Evolutionary conservation across 805 yeast species (phyloP), one percentile per base, ranked within the genome.

Genomic region (Monosporozyma solicola): DNA sequence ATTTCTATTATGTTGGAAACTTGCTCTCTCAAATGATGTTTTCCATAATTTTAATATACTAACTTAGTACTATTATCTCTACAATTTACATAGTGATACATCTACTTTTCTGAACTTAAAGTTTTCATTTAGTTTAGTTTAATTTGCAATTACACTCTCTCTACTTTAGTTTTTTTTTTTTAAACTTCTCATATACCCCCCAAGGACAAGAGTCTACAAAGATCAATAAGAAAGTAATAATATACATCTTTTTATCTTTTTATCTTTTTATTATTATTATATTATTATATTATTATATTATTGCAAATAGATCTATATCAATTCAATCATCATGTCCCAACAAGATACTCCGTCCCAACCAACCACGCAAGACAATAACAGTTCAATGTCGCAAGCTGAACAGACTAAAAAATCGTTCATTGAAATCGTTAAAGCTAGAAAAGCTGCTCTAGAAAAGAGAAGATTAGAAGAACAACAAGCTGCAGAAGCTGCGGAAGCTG

Each of bases 341-440:
- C 43, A 39, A 39, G 43, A 39, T 39, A 39, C 8, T 39, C 43
- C 43, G 43, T 39, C 43, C n/a, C 41, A 37, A 39, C 5, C n/a
- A 24, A 41, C 15, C 2, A 20, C 46, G 15, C 47, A 49, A 49
- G 51, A 50, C 13, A 11, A 11, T 39, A 47, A 33, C 20, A 20
- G 20, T 16, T 29, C 32, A 29, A 20, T 45, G 24, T 31, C 32
- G n/a, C 48, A 29, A 24, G 59, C 66, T 22, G 67, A 61, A 50
- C 55, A 53, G 33, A 58, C 60, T 6, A 64, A 57, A 49, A 63
- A 60, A 52, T 59, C 59, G 22, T 65, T 66, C 49, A 54, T 65
- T 49, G 69, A 66, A 55, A 62, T 63, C 43, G 66, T 61, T 22
- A 62, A 57, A 50, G 56, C 57, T 46, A 63, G 69, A 48, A 65